phyloP scores from a whole-genome alignment of 257 asterid genomes.

The Penstemon barbatus region DNA sequence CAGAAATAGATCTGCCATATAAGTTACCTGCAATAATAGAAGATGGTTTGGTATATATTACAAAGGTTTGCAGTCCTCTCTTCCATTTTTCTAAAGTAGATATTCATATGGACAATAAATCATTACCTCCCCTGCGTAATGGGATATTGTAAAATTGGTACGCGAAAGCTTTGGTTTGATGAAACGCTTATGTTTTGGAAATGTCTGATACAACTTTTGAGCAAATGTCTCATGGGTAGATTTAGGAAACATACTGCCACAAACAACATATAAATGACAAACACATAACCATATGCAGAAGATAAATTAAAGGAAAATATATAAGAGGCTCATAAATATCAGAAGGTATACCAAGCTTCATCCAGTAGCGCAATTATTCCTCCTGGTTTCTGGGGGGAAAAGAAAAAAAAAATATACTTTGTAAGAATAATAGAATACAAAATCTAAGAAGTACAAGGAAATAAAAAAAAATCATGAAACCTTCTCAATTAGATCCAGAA shows the following conservation, averaged over 20 bases:
- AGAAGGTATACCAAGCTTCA: slow-evolving; percentile 86
- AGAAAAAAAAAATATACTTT: slow-evolving; percentile 2
- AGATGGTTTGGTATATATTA: slow-evolving; percentile 19
- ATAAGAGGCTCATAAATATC: slow-evolving; percentile 7
- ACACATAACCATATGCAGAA: slow-evolving; percentile 28
- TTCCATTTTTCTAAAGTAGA: slow-evolving; percentile 6
- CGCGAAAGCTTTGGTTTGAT: slow-evolving; percentile 98
- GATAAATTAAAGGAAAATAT: slow-evolving; percentile 13
- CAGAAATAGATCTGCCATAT: slow-evolving; percentile 89
- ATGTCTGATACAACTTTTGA: slow-evolving; percentile 97
- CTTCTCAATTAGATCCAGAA: slow-evolving; percentile 97
- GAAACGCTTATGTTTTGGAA: slow-evolving; percentile 85
- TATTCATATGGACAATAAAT: slow-evolving; percentile 24
- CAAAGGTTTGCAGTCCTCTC: background rate
- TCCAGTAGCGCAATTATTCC: slow-evolving; percentile 96
- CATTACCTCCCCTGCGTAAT: slow-evolving; percentile 99
- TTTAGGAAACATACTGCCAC: slow-evolving; percentile 97
- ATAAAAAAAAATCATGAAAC: slow-evolving; percentile 36
- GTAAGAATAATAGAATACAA: slow-evolving; percentile 18
- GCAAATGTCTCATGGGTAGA: slow-evolving; percentile 99
- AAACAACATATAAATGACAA: slow-evolving; percentile 27
- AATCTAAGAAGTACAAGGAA: no score
- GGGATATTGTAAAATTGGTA: slow-evolving; percentile 92
- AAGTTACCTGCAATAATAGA: slow-evolving; percentile 63
- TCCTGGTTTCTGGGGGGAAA: slow-evolving; percentile 89